phyloP scores from a whole-genome alignment of 2,329 filamentous ascomycete genomes.

The Cordyceps farinosa region DNA sequence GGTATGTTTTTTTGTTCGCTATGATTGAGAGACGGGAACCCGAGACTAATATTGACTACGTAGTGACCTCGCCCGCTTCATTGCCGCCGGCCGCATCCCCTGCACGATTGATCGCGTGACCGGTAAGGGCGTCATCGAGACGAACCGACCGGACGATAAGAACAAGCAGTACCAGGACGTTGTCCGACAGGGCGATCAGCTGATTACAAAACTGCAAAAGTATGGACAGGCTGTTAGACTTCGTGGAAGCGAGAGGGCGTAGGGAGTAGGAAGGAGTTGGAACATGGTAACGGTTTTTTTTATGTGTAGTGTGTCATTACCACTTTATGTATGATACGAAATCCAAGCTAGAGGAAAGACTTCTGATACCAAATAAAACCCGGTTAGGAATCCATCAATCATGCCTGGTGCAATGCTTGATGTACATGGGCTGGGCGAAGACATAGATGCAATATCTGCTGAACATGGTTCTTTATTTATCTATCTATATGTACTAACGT shows the following conservation, averaged over 20 bases:
- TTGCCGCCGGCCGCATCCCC: constrained; percentile 87
- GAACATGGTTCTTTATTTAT: not conserved
- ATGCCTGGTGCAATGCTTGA: not conserved
- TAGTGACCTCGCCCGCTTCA: constrained; percentile 94
- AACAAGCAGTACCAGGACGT: constrained; percentile 99
- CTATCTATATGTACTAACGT: not conserved
- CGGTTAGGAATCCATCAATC: not conserved
- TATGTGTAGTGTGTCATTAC: constrained; percentile 15
- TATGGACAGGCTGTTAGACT: constrained; percentile 95
- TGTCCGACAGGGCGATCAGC: constrained; percentile 92
- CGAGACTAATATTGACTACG: not conserved
- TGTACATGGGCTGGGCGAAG: not conserved
- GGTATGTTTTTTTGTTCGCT: constrained; percentile 51
- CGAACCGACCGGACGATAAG: constrained; percentile 96
- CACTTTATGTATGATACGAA: constrained; percentile 14
- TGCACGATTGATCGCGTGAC: constrained; percentile 98
- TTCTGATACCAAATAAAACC: constrained; percentile 9
- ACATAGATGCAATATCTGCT: not conserved
- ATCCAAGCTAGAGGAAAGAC: constrained; percentile 14
- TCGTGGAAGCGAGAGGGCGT: constrained; percentile 90
- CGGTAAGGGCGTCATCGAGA: constrained; percentile 95
- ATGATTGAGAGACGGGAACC: not conserved
- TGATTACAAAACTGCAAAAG: constrained; percentile 99
- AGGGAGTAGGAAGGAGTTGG: constrained; percentile 22
- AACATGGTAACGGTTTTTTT: not conserved